These are phyloP conservation scores for Gracilariopsis chorda DNA, from an alignment of 23 red algal genomes.

Conservation along the genomic window DNA sequence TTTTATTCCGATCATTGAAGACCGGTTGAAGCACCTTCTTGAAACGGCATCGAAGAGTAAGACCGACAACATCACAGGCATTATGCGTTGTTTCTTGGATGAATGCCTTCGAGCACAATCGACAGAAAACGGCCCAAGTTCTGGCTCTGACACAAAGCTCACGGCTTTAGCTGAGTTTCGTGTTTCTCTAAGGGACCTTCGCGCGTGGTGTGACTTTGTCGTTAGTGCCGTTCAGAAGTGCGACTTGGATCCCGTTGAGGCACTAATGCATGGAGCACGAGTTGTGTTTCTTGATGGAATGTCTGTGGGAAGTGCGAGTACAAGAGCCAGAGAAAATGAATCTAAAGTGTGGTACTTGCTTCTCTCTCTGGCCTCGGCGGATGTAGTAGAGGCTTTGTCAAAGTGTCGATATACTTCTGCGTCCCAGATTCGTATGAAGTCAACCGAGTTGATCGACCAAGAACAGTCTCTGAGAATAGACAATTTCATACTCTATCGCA, in stretches of 20 bases:
- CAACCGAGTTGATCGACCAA: neutral
- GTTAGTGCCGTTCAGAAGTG: slow-evolving; percentile 1
- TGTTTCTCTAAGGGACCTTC: slow-evolving; percentile 69
- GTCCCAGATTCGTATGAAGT: neutral
- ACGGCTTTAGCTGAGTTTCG: neutral
- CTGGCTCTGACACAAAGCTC: neutral
- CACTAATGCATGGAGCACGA: slow-evolving; percentile 73
- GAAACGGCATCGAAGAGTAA: neutral
- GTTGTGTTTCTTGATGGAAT: slow-evolving; percentile 82
- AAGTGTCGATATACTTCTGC: neutral
- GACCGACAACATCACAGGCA: neutral
- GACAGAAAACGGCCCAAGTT: neutral
- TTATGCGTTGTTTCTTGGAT: neutral
- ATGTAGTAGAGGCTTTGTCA: neutral
- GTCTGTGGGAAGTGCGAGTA: slow-evolving; percentile 13
- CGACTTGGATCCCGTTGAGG: slow-evolving; percentile 49
- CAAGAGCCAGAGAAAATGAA: neutral
- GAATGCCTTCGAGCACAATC: neutral
- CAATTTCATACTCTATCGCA: neutral
- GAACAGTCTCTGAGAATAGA: neutral
- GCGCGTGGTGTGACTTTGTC: slow-evolving; percentile 78
- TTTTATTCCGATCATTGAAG: slow-evolving; percentile 34
- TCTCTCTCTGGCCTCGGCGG: neutral
- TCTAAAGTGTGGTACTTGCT: slow-evolving; percentile 16
- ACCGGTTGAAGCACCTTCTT: neutral